A percentile compares a stretch with the other conserved stretches of the same genome.
Evolutionary conservation across 495 filamentous ascomycete species (phyloP).

Genomic region (Hypomontagnella monticulosa): DNA sequence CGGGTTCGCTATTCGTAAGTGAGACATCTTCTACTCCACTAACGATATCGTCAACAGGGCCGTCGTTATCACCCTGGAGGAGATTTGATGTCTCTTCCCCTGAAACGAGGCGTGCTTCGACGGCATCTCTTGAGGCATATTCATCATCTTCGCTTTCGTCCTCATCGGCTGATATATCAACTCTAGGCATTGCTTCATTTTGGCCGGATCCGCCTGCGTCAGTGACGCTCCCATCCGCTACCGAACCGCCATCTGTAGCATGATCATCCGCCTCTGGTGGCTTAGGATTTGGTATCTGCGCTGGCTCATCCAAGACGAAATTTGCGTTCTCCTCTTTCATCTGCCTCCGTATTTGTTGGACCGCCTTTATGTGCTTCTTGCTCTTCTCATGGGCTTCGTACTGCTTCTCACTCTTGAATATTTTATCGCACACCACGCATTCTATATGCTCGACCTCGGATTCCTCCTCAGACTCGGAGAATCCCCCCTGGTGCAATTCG

Average conservation of each 20-base stretch:
- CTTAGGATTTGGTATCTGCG: background rate
- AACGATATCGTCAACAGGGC: conserved; percentile 3
- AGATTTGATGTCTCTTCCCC: background rate
- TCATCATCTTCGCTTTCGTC: conserved; percentile 50
- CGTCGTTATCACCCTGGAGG: conserved; percentile 12
- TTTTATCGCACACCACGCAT: conserved; percentile 91
- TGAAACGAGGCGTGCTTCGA: conserved; percentile 51
- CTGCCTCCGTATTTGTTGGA: conserved; percentile 78
- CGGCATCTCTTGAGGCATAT: conserved; percentile 53
- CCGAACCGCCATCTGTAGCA: background rate
- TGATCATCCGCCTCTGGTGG: conserved; percentile 10
- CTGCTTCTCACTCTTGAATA: conserved; percentile 92
- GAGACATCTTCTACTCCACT: conserved; percentile 29
- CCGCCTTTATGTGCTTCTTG: conserved; percentile 91
- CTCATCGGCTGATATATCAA: conserved; percentile 9
- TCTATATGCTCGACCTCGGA: conserved; percentile 74
- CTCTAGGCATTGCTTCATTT: conserved; percentile 5
- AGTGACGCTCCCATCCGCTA: background rate
- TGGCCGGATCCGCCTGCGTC: conserved; percentile 3
- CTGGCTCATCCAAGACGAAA: conserved; percentile 60
- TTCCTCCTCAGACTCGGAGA: conserved; percentile 63
- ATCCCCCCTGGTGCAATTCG: conserved; percentile 53
- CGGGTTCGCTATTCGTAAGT: conserved; percentile 23
- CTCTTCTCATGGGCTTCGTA: conserved; percentile 94
- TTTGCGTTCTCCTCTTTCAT: conserved; percentile 80